These are phyloP conservation scores for Glaciozyma antarctica DNA, from an alignment of 768 basidiomycete genomes.

Conservation along the genomic window DNA sequence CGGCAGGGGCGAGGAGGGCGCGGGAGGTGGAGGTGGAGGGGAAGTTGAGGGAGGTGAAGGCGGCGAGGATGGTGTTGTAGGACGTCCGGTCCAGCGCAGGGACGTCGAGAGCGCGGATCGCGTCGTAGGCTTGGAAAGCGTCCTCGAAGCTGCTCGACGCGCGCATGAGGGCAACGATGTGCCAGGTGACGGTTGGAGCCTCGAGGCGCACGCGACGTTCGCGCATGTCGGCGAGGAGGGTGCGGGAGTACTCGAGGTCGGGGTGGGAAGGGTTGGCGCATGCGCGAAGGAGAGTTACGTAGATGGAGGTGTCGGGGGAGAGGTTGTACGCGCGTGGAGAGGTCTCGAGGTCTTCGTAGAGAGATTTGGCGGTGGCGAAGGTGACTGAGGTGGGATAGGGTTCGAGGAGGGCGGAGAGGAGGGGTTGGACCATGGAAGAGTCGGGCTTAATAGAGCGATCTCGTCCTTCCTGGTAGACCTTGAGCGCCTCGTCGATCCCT, in stretches of 20 bases:
- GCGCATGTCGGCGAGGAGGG: slow-evolving; percentile 60
- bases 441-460: slow-evolving; percentile 23
- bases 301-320: slow-evolving; percentile 20
- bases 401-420: slow-evolving; percentile 13
- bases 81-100: slow-evolving; percentile 10
- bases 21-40: slow-evolving; percentile 57
- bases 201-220: slow-evolving; percentile 46
- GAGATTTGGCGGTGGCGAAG: slow-evolving; percentile 9
- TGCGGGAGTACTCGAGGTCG: slow-evolving; percentile 25
- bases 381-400: not conserved
- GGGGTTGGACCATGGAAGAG: slow-evolving; percentile 30
- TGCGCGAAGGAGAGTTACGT: slow-evolving; percentile 22
- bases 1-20: slow-evolving; percentile 45
- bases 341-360: slow-evolving; percentile 29
- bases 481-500: slow-evolving; percentile 13
- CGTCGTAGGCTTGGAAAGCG: slow-evolving; percentile 56
- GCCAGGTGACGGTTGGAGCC: slow-evolving; percentile 47
- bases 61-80: slow-evolving; percentile 37
- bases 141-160: slow-evolving; percentile 49
- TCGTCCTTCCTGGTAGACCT: slow-evolving; percentile 20
- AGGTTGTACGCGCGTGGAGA: not conserved
- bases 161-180: slow-evolving; percentile 60
- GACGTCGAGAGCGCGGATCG: slow-evolving; percentile 37
- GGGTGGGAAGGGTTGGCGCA: slow-evolving; percentile 23
- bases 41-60: slow-evolving; percentile 54